phyloP scores from a whole-genome alignment of 31 red algal genomes.

The Odonthalia washingtoniensis region DNA sequence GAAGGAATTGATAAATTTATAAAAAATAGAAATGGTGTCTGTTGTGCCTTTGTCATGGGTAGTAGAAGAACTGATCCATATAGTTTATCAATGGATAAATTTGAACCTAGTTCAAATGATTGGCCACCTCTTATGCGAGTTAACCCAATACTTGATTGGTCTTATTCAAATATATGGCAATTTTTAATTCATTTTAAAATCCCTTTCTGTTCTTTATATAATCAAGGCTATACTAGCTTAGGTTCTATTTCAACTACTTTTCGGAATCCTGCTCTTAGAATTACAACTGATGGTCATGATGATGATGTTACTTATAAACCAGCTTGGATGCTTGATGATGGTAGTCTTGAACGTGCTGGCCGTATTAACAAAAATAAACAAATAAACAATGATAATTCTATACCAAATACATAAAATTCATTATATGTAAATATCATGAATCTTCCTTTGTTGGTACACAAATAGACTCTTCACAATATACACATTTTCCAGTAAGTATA shows the following conservation, averaged over 20 bases:
- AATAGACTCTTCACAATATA: slow-evolving; percentile 56
- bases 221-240: slow-evolving; percentile 89
- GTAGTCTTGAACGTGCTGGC: slow-evolving; percentile 59
- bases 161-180: slow-evolving; percentile 86
- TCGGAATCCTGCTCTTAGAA: slow-evolving; percentile 67
- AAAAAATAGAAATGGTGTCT: slow-evolving; percentile 19
- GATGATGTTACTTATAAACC: slow-evolving; percentile 42
- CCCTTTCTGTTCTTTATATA: slow-evolving; percentile 86
- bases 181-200: slow-evolving; percentile 81
- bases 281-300: not conserved
- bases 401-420: too few relatives aligned
- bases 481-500: slow-evolving; percentile 75
- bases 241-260: slow-evolving; percentile 64
- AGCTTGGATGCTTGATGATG: slow-evolving; percentile 71
- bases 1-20: slow-evolving; percentile 70
- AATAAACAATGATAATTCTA: too few relatives aligned
- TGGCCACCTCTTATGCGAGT: slow-evolving; percentile 97
- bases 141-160: slow-evolving; percentile 94
- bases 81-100: slow-evolving; percentile 76
- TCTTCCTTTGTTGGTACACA: slow-evolving; percentile 30
- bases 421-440: not conserved
- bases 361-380: slow-evolving; percentile 34
- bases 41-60: slow-evolving; percentile 91
- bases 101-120: slow-evolving; percentile 78
- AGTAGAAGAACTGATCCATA: slow-evolving; percentile 88